Conservation (phyloP, 805 yeast species). For the Starmerella bacillaris region DNA sequence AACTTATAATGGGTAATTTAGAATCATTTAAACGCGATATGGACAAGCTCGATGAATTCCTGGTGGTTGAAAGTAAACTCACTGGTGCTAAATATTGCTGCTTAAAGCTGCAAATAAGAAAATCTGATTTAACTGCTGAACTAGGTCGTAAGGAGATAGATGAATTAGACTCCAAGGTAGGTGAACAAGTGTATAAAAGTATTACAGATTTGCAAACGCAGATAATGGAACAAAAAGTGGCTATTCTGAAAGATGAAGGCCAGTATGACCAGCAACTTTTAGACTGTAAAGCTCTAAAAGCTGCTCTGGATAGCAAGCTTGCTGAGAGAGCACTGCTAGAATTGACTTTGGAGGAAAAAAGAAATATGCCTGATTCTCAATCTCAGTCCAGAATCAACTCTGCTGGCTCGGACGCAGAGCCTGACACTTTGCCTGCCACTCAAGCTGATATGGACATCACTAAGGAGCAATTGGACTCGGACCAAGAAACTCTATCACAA, state of each 20-base stretch:
- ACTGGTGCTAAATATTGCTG: neutral
- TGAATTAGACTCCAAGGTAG: neutral
- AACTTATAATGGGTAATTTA: neutral
- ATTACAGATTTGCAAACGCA: neutral
- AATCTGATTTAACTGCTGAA: neutral
- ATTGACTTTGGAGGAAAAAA: neutral
- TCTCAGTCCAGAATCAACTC: neutral
- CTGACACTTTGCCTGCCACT: conserved; percentile 54
- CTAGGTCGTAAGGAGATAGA: neutral
- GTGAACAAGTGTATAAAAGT: neutral
- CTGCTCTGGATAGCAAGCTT: neutral
- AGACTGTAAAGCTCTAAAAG: neutral
- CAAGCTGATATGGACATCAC: conserved; percentile 50
- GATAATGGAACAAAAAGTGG: neutral
- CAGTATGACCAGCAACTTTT: neutral
- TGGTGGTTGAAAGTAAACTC: neutral
- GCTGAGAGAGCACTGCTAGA: neutral
- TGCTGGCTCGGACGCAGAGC: conserved; percentile 46
- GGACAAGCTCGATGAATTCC: neutral
- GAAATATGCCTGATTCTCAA: neutral
- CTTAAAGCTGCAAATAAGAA: neutral
- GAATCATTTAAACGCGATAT: conserved; percentile 13
- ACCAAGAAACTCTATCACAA: conserved; percentile 1
- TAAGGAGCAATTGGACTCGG: conserved; percentile 30
- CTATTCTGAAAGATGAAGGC: neutral